Evolutionary conservation across 257 asterid genomes (phyloP).

Genomic region (Buddleja alternifolia): DNA sequence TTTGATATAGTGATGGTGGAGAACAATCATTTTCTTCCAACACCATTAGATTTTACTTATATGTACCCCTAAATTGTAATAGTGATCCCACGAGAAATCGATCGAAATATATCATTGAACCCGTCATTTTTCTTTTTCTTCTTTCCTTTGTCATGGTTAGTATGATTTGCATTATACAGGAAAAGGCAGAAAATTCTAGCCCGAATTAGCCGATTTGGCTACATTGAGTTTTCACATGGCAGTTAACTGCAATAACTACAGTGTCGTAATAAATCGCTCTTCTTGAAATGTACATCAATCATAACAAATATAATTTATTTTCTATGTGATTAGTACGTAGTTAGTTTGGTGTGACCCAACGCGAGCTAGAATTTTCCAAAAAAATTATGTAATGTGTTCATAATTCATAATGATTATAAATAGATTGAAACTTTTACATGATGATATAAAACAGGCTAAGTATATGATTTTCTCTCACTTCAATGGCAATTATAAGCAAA

Average conservation of each 20-base stretch:
- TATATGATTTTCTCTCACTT: background rate
- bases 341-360: no score
- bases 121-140: background rate
- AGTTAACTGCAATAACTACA: no score
- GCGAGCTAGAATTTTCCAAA: no score
- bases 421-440: conserved; percentile 1
- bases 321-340: no score
- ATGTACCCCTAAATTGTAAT: conserved; percentile 26
- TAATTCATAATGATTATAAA: background rate
- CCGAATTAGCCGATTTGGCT: no score
- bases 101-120: background rate
- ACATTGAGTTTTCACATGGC: no score
- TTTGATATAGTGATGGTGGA: conserved; percentile 31
- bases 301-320: no score
- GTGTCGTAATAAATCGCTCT: no score
- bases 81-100: background rate
- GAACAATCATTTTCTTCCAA: conserved; percentile 34
- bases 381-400: no score
- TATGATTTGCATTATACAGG: no score
- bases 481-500: conserved; percentile 5
- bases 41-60: conserved; percentile 21
- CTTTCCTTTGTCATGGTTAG: background rate
- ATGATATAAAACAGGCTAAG: background rate
- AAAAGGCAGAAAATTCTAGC: no score
- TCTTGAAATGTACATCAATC: no score